These are phyloP conservation scores for Aspergillus ibericus DNA, from an alignment of 2,329 filamentous ascomycete species.

Conservation along the genomic window DNA sequence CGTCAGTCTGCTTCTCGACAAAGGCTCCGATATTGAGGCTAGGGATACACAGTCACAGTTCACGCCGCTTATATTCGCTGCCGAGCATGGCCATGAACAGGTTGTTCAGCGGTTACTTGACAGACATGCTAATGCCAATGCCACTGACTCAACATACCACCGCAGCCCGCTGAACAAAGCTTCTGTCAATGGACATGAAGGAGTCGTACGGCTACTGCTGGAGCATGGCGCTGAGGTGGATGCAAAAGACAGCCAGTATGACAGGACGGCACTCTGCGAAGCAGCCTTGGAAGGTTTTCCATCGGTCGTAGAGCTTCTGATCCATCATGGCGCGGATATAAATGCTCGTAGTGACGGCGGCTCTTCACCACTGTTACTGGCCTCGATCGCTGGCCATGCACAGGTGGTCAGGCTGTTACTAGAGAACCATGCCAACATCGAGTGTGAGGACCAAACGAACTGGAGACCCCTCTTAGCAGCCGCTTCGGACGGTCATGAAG, in stretches of 20 bases:
- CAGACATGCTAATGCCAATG: not conserved
- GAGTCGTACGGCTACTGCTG: not conserved
- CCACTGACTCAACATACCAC: not conserved
- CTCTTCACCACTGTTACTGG: not conserved
- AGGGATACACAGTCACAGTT: not conserved
- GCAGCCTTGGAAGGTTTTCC: not conserved
- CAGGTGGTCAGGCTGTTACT: not conserved
- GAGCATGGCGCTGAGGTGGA: not conserved
- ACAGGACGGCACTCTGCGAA: not conserved
- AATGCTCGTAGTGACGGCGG: not conserved
- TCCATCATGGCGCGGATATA: not conserved
- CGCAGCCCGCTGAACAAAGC: not conserved
- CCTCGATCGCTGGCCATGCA: not conserved
- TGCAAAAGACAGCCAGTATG: not conserved
- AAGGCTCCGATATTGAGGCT: slow-evolving; percentile 4
- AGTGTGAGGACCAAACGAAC: not conserved
- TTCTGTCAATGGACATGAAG: not conserved
- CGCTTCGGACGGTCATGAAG: not conserved
- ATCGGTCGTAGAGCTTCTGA: not conserved
- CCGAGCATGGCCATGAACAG: not conserved
- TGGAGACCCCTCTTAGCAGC: not conserved
- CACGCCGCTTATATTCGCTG: slow-evolving; percentile 1
- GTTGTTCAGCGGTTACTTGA: slow-evolving; percentile 1
- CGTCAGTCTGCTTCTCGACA: not conserved
- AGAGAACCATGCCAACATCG: not conserved